Evolutionary conservation across 2,329 filamentous ascomycete species (phyloP), one percentile per base, ranked within the genome.

Genomic region (Teratosphaeriaceae sp.): DNA sequence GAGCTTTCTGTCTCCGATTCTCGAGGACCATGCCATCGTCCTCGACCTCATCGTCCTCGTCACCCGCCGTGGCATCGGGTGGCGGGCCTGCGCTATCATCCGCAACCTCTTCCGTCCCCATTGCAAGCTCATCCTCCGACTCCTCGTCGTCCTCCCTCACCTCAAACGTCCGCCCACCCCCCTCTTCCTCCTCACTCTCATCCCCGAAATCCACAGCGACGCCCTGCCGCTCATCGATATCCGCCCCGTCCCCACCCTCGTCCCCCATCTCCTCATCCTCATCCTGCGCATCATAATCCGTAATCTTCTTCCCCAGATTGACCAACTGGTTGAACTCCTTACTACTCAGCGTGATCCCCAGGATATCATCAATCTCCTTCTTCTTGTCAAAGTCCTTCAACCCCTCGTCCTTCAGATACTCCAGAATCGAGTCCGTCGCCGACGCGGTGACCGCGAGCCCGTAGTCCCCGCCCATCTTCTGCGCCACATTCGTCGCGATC

Each of bases 351-450:
- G 81, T 80, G 26, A 77, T 77, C n/a, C 90, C 92, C 31, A 98
- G 67, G 46, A 97, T 80, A 52, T 97, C 92, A 57, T 98, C 92
- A 33, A 97, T 80, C 63, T 96, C 88, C 68, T 89, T 95, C 73
- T 98, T 98, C 73, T 94, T 96, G 64, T 98, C 92, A 47, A 94
- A 86, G 62, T 98, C 92, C 65, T 97, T 97, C 70, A 96, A 73
- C 50, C 89, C 85, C 50, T 96, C 89, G 55, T 97, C 89, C 66
- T 98, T 98, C 34, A 98, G 72, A 50, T 84, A 88, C 62, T 98
- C 92, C 41, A 98, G 65, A 2, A 89, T 82, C 2, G 86, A 88
- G 63, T 98, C 92, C 12, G 92, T 90, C 13, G 92, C 94, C 65
- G 92, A 98, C 54, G 88, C 80, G 34, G 94, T 88, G 41, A 94